Evolutionary conservation across 345 rosid genomes (phyloP).

Genomic region (Eucalyptus sp.): DNA sequence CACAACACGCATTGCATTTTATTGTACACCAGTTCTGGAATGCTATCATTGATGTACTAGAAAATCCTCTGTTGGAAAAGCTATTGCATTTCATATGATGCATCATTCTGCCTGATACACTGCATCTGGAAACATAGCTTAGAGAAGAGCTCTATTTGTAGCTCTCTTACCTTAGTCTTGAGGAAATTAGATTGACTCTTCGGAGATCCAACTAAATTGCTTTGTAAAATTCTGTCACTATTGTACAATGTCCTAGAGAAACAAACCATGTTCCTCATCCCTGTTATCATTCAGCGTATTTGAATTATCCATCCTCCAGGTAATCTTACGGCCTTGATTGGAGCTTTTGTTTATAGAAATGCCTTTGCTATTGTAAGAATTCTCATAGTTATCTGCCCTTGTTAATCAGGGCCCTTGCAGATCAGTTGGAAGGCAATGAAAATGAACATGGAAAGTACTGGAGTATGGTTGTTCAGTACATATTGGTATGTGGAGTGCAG

Average conservation of each 20-base stretch:
- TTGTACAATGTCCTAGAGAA: background rate
- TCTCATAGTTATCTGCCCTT: constrained; percentile 7
- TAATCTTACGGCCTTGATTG: background rate
- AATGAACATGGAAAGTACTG: constrained; percentile 67
- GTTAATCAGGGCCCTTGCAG: constrained; percentile 65
- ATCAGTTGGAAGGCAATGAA: constrained; percentile 78
- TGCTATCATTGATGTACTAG: background rate
- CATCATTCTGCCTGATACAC: background rate
- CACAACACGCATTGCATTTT: background rate
- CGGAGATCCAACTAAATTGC: accelerated
- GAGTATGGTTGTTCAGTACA: constrained; percentile 57
- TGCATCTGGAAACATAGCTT: background rate
- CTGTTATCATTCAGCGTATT: background rate
- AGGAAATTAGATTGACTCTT: background rate
- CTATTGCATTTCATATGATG: background rate
- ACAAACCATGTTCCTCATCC: background rate
- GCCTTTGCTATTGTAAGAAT: background rate
- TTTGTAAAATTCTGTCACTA: background rate
- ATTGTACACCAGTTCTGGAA: background rate
- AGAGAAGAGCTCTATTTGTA: background rate
- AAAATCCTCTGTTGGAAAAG: background rate
- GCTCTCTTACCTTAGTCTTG: background rate
- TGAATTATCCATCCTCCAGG: background rate
- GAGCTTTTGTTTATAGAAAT: background rate
- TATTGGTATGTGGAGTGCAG: constrained; percentile 20